These are phyloP conservation scores for Gastrolobium villosum DNA, from an alignment of 306 rosid genomes.

Conservation along the genomic window DNA sequence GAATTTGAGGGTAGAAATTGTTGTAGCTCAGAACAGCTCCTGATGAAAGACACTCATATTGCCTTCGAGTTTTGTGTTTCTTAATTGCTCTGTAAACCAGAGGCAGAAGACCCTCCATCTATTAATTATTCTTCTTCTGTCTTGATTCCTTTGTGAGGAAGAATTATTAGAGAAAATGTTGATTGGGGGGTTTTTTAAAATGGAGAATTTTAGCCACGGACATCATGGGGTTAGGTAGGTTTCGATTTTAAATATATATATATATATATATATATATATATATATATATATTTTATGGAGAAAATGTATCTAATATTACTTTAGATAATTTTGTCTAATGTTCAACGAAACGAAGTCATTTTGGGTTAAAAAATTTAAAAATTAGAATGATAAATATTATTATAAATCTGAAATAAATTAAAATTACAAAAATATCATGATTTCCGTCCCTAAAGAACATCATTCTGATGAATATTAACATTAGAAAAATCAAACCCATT, in stretches of 20 bases:
- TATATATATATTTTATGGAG: no score
- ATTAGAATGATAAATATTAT: no score
- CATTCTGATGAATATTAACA: no score
- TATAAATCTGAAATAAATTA: no score
- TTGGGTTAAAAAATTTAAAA: no score
- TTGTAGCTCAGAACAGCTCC: conserved; percentile 30
- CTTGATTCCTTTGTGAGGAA: background rate
- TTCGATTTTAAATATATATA: conserved; percentile 1
- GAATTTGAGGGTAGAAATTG: conserved; percentile 33
- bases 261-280: no score
- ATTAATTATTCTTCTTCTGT: background rate
- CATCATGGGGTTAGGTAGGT: conserved; percentile 48
- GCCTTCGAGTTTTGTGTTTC: conserved; percentile 48
- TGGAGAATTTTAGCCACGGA: background rate
- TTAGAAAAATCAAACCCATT: no score
- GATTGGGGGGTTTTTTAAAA: background rate
- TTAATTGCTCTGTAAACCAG: conserved; percentile 51
- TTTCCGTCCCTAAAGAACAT: no score
- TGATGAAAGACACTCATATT: conserved; percentile 54
- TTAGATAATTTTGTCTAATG: no score
- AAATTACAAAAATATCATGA: no score
- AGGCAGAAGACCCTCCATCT: conserved; percentile 64
- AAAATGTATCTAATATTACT: no score
- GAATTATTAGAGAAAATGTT: background rate
- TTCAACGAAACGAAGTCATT: no score